These are phyloP conservation scores for Waltergamsia citrina DNA, from an alignment of 2,329 filamentous ascomycete genomes.

Conservation along the genomic window DNA sequence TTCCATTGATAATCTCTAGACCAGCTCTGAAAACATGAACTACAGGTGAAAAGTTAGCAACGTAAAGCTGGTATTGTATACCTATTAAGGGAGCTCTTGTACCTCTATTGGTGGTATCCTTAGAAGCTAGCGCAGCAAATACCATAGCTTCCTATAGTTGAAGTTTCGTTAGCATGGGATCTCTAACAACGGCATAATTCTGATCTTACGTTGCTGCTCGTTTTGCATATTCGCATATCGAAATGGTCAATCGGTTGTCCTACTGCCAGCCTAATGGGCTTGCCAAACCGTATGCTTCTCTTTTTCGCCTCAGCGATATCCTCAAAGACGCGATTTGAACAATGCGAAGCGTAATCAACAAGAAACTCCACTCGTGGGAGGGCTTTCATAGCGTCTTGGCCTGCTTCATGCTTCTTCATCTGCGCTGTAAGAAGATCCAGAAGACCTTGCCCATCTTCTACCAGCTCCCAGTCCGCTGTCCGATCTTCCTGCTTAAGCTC, in stretches of 20 bases:
- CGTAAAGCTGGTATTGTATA: background rate
- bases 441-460: conserved; percentile 31
- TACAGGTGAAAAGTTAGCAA: background rate
- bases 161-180: too few relatives aligned
- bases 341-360: conserved; percentile 44
- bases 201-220: conserved; percentile 19
- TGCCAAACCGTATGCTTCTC: conserved; percentile 58
- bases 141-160: conserved; percentile 25
- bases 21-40: conserved; percentile 48
- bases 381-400: conserved; percentile 35
- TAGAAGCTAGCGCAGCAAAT: conserved; percentile 31
- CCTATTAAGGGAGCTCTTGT: background rate
- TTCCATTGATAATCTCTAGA: conserved; percentile 46
- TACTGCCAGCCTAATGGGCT: conserved; percentile 34
- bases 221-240: conserved; percentile 14
- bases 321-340: conserved; percentile 53
- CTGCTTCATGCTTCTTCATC: conserved; percentile 33
- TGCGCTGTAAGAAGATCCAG: conserved; percentile 40
- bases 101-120: conserved; percentile 26
- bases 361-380: conserved; percentile 56
- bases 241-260: conserved; percentile 11
- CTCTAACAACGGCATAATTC: too few relatives aligned
- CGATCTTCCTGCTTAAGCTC: conserved; percentile 40
- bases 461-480: conserved; percentile 31
- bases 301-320: conserved; percentile 62